These are phyloP conservation scores for Penicillium paxilli DNA, from an alignment of 495 filamentous ascomycete genomes.

Conservation along the genomic window DNA sequence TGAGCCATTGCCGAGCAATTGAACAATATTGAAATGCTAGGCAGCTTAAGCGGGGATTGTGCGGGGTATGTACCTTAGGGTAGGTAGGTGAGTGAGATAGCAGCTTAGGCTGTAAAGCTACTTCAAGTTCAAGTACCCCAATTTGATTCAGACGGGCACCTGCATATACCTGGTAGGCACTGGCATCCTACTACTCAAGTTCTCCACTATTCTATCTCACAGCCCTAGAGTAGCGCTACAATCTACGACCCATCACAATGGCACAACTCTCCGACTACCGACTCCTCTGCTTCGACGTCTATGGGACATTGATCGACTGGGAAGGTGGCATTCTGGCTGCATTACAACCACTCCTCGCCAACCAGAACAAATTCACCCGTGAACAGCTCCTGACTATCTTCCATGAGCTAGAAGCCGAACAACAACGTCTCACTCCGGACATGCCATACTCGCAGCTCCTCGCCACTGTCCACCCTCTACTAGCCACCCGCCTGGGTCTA, in stretches of 20 bases:
- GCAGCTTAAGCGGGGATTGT: too few species aligned
- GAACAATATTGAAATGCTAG: too few species aligned
- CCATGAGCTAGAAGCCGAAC: slow-evolving; percentile 40
- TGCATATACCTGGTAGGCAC: too few species aligned
- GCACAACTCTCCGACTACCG: slow-evolving; percentile 39
- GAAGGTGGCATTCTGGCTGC: slow-evolving; percentile 48
- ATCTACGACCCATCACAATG: slow-evolving; percentile 31
- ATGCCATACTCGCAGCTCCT: slow-evolving; percentile 62
- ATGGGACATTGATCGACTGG: slow-evolving; percentile 83
- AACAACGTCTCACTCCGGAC: slow-evolving; percentile 50
- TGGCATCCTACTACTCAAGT: too few species aligned
- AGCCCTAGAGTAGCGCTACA: too few species aligned
- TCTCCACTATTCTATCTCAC: too few species aligned
- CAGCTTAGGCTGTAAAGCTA: too few species aligned
- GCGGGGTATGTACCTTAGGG: too few species aligned
- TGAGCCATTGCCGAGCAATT: too few species aligned
- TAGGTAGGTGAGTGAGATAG: too few species aligned
- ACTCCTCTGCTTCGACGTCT: slow-evolving; percentile 75
- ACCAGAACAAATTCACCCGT: slow-evolving; percentile 42
- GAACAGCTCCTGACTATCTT: slow-evolving; percentile 39
- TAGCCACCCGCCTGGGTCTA: slow-evolving; percentile 45
- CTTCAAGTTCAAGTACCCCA: too few species aligned
- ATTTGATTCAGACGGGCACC: too few species aligned
- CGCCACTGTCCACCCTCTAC: slow-evolving; percentile 42
- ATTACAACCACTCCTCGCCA: slow-evolving; percentile 44